Percentiles rank a stretch among this genome's conserved stretches.
These are phyloP conservation scores for Colletotrichum horii DNA, from an alignment of 2,329 filamentous ascomycete species.

Conservation along the genomic window DNA sequence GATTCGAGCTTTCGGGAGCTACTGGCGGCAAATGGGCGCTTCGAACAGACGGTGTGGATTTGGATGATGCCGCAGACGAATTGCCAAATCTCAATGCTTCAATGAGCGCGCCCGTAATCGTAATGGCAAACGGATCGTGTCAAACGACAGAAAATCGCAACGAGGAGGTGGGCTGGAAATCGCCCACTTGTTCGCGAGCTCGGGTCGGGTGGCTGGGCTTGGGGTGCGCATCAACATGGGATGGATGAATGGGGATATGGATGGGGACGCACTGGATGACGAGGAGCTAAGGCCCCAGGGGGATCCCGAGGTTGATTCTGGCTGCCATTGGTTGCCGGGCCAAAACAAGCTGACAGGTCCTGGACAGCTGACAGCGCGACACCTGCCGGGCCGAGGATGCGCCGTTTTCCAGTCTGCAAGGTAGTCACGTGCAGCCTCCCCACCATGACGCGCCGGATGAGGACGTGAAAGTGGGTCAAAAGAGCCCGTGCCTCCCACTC, in stretches of 20 bases:
- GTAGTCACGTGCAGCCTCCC: not conserved
- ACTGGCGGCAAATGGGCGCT: not conserved
- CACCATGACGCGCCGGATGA: not conserved
- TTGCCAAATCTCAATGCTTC: not conserved
- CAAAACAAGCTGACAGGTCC: not conserved
- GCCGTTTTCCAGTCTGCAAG: not conserved
- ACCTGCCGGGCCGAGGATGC: not conserved
- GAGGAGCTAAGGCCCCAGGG: slow-evolving; percentile 10
- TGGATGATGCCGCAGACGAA: not conserved
- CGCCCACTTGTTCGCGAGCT: slow-evolving; percentile 14
- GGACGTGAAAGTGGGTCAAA: not conserved
- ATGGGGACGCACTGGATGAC: slow-evolving; percentile 1
- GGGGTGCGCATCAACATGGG: slow-evolving; percentile 14
- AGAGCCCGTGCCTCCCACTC: not conserved
- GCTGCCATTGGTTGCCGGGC: slow-evolving; percentile 24
- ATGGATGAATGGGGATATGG: not conserved
- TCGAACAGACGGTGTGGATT: not conserved
- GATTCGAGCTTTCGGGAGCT: not conserved
- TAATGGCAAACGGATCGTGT: not conserved
- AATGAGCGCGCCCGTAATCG: not conserved
- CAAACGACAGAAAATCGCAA: not conserved
- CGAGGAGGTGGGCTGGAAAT: slow-evolving; percentile 1
- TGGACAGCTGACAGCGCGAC: not conserved
- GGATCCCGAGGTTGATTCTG: slow-evolving; percentile 23
- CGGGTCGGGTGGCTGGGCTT: slow-evolving; percentile 22